phyloP scores from a whole-genome alignment of 768 basidiomycete genomes.

The Lyophyllum atratum region DNA sequence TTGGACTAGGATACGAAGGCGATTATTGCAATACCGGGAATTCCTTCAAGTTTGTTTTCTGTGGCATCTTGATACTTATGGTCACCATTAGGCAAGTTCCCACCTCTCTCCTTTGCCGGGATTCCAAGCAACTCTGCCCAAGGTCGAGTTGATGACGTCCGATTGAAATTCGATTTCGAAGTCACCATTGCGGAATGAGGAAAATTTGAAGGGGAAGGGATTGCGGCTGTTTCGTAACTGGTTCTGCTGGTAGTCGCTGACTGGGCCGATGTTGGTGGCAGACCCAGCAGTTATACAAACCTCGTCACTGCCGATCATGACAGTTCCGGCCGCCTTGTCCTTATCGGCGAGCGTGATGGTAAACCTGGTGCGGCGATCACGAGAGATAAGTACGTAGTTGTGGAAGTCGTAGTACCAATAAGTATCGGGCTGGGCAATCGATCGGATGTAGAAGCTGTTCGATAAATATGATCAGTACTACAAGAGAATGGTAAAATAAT shows the following conservation, averaged over 20 bases:
- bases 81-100: not conserved
- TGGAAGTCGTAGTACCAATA: not conserved
- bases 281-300: not conserved
- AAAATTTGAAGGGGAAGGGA: slow-evolving; percentile 2
- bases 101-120: not conserved
- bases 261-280: not conserved
- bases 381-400: not conserved
- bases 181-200: slow-evolving; percentile 1
- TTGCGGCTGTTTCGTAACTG: not conserved
- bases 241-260: not conserved
- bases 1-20: no score
- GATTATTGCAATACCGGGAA: no score
- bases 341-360: not conserved
- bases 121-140: not conserved
- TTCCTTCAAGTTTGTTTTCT: no score
- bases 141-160: not conserved
- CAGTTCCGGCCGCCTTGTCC: not conserved
- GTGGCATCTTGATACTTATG: no score
- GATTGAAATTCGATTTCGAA: not conserved
- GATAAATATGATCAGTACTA: not conserved
- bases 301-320: not conserved
- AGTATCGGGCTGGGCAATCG: not conserved
- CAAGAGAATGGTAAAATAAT: not conserved
- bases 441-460: not conserved
- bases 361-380: not conserved